Evolutionary conservation across 441 rosid genomes (phyloP), one percentile per base, ranked within the genome.

Genomic region (Arabidopsis lyrata): DNA sequence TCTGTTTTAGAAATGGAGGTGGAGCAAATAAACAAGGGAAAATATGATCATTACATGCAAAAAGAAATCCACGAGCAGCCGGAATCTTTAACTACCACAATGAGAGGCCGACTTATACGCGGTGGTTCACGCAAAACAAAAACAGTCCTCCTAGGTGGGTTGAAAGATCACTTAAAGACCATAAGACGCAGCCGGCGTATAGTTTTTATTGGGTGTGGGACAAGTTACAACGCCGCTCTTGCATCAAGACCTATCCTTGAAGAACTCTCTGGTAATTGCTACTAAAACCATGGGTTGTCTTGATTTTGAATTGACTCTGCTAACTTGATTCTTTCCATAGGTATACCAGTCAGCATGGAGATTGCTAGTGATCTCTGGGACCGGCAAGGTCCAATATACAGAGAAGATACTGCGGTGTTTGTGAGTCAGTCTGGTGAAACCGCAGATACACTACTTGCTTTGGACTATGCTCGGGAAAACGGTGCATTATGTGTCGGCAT

Each of bases 401-500:
- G 99, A 80, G 97, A 95, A 84, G 99, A 95, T 76, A 95, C 99
- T 2, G 97, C 97, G 4, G 95, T 86, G 64, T 95, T 95, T 86
- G 98, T 95, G 53, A 95, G 99, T 78, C 98, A 95, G 79, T 95
- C 97, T 55, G 99, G 99, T 82, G 99, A 95, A 92, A 95, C 99
- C 27, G 98, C 98, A 50, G 99, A 95, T 85, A 86, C 98, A 18
- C 77, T 95, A 64, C 83, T 82, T 66, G 99, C 98, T n/a, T 66
- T 95, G 62, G 95, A 91, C 54, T 92, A 91, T 81, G 97, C 98
- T 73, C 74, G 76, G 4, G 96, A 89, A 74, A 92, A 92, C 60
- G 96, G 98, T 41, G 98, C 99, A 14, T 80, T 92, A 58, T 95
- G 99, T 84, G 97, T 95, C n/a, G 97, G 99, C 58, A 90, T 95